These are phyloP conservation scores for Ophiosphaerella korrae DNA, from an alignment of 2,329 filamentous ascomycete genomes.

Conservation along the genomic window DNA sequence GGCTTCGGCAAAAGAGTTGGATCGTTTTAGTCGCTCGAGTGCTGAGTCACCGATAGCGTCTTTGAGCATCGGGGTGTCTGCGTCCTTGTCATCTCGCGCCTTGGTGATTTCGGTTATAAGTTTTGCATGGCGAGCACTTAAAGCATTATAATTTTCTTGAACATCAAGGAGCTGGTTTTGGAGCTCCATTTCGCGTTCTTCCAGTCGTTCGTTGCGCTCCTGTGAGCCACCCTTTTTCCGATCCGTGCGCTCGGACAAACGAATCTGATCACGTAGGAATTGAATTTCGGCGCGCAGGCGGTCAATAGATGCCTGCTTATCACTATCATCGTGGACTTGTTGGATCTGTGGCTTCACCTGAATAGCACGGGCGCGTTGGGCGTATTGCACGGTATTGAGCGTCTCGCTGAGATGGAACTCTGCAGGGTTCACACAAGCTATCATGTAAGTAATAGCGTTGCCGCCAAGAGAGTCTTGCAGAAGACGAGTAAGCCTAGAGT, in stretches of 20 bases:
- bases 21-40: constrained; percentile 87
- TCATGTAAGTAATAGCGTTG: constrained; percentile 99
- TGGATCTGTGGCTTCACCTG: constrained; percentile 98
- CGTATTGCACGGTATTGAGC: constrained; percentile 94
- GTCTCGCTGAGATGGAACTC: constrained; percentile 98
- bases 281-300: constrained; percentile 90
- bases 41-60: constrained; percentile 75
- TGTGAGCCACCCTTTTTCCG: constrained; percentile 61
- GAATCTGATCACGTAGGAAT: constrained; percentile 92
- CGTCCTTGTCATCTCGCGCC: constrained; percentile 69
- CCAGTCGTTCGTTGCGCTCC: constrained; percentile 78
- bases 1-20: constrained; percentile 92
- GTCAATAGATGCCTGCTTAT: constrained; percentile 93
- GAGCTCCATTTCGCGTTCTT: constrained; percentile 84
- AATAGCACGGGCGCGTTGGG: constrained; percentile 91
- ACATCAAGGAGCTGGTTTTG: constrained; percentile 91
- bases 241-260: constrained; percentile 74
- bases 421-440: constrained; percentile 94
- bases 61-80: constrained; percentile 64
- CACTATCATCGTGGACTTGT: constrained; percentile 82
- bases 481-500: constrained; percentile 93
- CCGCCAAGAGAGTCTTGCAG: constrained; percentile 96
- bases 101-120: constrained; percentile 92
- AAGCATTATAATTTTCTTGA: constrained; percentile 91
- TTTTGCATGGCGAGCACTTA: constrained; percentile 93